phyloP scores from a whole-genome alignment of 805 yeast species.

The Diddensiella caesifluorescens region DNA sequence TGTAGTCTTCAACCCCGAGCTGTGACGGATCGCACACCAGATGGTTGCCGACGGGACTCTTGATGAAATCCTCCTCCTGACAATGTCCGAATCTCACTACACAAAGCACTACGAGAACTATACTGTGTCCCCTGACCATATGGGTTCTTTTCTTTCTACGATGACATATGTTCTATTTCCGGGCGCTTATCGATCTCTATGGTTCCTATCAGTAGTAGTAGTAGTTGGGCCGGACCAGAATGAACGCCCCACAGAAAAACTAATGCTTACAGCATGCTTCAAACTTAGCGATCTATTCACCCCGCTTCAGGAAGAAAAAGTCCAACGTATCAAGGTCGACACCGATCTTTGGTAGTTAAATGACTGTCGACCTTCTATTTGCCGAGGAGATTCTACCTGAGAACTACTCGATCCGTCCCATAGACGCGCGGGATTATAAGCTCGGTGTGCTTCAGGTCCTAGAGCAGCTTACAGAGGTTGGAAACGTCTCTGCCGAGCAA shows the following conservation, averaged over 20 bases:
- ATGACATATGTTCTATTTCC: too few relatives aligned
- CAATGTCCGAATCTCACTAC: too few relatives aligned
- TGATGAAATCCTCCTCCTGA: too few relatives aligned
- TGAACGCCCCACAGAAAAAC: too few relatives aligned
- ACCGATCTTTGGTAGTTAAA: not conserved
- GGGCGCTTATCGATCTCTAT: too few relatives aligned
- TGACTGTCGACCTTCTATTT: not conserved
- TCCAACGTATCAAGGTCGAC: not conserved
- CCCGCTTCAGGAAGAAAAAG: not conserved
- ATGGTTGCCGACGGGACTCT: conserved; percentile 6
- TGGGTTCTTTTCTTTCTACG: too few relatives aligned
- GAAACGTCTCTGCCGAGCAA: conserved; percentile 8
- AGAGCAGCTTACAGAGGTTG: conserved; percentile 17
- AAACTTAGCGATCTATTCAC: not conserved
- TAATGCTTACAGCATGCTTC: not conserved
- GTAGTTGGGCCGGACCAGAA: too few relatives aligned
- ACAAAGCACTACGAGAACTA: too few relatives aligned
- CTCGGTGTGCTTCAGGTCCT: conserved; percentile 16
- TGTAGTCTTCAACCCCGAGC: conserved; percentile 16
- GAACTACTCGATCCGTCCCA: conserved; percentile 14
- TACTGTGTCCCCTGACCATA: too few relatives aligned
- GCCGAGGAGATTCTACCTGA: conserved; percentile 10
- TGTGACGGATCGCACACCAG: conserved; percentile 19
- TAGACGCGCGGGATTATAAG: conserved; percentile 15
- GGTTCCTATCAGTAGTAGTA: too few relatives aligned